Conservation (phyloP, 2,329 filamentous ascomycete species). For the Trichothecium roseum region DNA sequence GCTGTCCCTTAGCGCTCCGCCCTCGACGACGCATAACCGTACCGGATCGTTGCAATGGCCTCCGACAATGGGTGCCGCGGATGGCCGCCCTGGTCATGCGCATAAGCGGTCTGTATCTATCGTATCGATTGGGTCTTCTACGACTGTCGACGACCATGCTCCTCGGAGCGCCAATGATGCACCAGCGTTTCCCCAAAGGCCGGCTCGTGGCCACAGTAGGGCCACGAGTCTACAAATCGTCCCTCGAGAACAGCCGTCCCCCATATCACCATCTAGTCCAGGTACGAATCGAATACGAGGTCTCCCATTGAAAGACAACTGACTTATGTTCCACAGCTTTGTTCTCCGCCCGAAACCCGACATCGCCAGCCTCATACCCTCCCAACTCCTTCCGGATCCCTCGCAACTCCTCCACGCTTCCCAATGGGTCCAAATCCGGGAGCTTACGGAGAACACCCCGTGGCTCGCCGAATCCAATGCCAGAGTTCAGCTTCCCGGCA, state of each 20-base stretch:
- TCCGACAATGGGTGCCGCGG: constrained; percentile 16
- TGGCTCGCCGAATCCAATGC: constrained; percentile 31
- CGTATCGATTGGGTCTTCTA: constrained; percentile 59
- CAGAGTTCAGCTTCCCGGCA: constrained; percentile 49
- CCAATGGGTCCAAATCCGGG: constrained; percentile 11
- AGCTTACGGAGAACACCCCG: constrained; percentile 28
- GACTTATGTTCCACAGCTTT: constrained; percentile 17
- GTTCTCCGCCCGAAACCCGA: constrained; percentile 31
- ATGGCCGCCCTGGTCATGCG: constrained; percentile 35
- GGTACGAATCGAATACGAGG: constrained; percentile 17
- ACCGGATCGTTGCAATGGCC: constrained; percentile 38
- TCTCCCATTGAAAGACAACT: not conserved
- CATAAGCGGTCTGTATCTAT: constrained; percentile 76
- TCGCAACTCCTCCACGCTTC: constrained; percentile 27
- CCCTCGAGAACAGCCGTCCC: constrained; percentile 29
- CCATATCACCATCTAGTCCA: constrained; percentile 25
- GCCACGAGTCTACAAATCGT: constrained; percentile 72
- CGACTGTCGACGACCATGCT: constrained; percentile 34
- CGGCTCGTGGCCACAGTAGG: constrained; percentile 57
- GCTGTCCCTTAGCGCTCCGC: constrained; percentile 50
- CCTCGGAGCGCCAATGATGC: constrained; percentile 27
- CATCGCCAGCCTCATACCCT: constrained; percentile 43
- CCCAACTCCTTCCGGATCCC: constrained; percentile 33
- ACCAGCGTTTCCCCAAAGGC: constrained; percentile 31
- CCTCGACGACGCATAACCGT: constrained; percentile 31